Percentiles rank a stretch among this genome's conserved stretches.
Conservation (phyloP, 2,329 filamentous ascomycete species). For the Cladobotryum protrusum region DNA sequence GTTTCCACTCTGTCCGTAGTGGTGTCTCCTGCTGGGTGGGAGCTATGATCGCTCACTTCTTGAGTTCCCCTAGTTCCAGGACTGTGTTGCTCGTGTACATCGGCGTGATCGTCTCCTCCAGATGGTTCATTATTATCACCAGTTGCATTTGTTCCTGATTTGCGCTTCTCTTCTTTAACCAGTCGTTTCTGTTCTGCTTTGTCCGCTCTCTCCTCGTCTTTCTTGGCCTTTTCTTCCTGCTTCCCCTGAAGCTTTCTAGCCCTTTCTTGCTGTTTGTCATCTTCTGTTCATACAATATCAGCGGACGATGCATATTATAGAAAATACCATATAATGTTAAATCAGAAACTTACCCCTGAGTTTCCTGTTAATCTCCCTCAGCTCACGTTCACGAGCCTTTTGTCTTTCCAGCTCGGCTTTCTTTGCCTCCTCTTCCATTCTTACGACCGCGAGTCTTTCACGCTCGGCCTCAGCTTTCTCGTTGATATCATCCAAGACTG, state of each 20-base stretch:
- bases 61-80: too few relatives aligned
- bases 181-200: conserved; percentile 48
- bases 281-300: conserved; percentile 26
- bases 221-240: conserved; percentile 34
- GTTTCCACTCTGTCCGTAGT: too few relatives aligned
- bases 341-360: conserved; percentile 49
- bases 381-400: conserved; percentile 46
- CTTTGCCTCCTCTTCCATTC: conserved; percentile 51
- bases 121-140: conserved; percentile 16
- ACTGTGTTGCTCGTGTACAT: conserved; percentile 1
- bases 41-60: too few relatives aligned
- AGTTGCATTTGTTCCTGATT: conserved; percentile 20
- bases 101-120: conserved; percentile 6
- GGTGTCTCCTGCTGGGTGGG: too few relatives aligned
- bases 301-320: not conserved
- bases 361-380: conserved; percentile 47
- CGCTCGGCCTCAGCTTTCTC: conserved; percentile 68
- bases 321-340: not conserved
- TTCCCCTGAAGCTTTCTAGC: conserved; percentile 17
- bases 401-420: conserved; percentile 45
- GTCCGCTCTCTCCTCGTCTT: conserved; percentile 46
- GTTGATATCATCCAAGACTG: conserved; percentile 77
- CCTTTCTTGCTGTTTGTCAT: conserved; percentile 35
- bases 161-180: conserved; percentile 48
- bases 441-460: conserved; percentile 60